phyloP scores from a whole-genome alignment of 176 grass and related monocot genomes.

The Chrysopogon serrulatus region DNA sequence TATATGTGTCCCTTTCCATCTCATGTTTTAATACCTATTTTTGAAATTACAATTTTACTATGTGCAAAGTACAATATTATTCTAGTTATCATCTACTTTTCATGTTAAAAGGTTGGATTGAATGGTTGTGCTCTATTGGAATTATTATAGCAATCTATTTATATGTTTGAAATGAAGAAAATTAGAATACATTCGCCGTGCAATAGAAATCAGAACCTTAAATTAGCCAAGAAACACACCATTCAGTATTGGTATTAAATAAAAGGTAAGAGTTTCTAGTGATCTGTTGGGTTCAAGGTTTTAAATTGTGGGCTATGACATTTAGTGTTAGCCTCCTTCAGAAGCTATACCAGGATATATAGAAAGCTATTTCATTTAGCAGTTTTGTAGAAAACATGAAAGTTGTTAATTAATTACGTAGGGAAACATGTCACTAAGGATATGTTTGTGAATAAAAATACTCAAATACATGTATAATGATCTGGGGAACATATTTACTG shows the following conservation, averaged over 20 bases:
- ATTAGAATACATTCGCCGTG: background rate
- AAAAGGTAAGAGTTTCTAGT: background rate
- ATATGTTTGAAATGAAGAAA: background rate
- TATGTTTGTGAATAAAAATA: no score
- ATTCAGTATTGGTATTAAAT: background rate
- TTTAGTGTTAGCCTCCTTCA: background rate
- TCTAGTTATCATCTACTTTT: background rate
- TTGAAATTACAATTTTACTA: background rate
- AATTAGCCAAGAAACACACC: background rate
- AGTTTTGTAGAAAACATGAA: background rate
- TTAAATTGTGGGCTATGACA: background rate
- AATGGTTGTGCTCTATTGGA: background rate
- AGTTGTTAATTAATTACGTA: background rate
- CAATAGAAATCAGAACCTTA: background rate
- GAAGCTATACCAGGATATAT: background rate
- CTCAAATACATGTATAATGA: no score
- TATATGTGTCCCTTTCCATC: background rate
- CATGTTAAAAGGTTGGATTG: slow-evolving; percentile 1
- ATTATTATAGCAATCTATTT: slow-evolving; percentile 4
- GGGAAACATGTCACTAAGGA: no score
- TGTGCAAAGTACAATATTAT: background rate
- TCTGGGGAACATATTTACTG: background rate
- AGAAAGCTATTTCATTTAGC: background rate
- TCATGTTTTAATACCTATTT: background rate
- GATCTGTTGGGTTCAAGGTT: background rate